Percentiles rank a stretch among this genome's conserved stretches.
Conservation (phyloP, 2,329 filamentous ascomycete species). For the Rhynchosporium agropyri region DNA sequence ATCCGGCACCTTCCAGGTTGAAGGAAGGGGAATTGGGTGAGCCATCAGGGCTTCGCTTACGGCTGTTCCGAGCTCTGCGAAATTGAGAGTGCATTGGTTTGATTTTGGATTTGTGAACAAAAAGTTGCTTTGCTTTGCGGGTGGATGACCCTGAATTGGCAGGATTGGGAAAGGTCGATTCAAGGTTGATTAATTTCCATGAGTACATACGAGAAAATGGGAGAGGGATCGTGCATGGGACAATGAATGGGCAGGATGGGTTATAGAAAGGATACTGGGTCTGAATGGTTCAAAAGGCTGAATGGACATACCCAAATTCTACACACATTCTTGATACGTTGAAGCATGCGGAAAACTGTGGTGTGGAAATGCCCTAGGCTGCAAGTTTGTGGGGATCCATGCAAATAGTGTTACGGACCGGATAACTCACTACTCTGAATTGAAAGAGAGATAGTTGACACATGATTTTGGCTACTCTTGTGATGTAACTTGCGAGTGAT, state of each 20-base stretch:
- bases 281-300: not conserved
- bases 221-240: not conserved
- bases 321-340: not conserved
- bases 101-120: conserved; percentile 21
- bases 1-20: not conserved
- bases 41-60: conserved; percentile 9
- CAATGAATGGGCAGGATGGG: not conserved
- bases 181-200: conserved; percentile 9
- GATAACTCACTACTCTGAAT: conserved; percentile 3
- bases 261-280: conserved; percentile 8
- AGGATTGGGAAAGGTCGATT: not conserved
- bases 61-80: conserved; percentile 7
- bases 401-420: not conserved
- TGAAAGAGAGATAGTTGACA: conserved; percentile 8
- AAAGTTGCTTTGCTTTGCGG: conserved; percentile 17
- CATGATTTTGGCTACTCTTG: not conserved
- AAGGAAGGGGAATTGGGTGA: conserved; percentile 8
- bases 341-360: not conserved
- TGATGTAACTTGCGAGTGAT: too few species aligned
- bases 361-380: not conserved
- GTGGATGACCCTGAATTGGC: not conserved
- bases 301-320: not conserved
- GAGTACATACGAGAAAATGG: conserved; percentile 22
- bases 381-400: not conserved
- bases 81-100: conserved; percentile 18